Evolutionary conservation across 164 flowering plant genomes (phyloP).

Genomic region (Sedum album): DNA sequence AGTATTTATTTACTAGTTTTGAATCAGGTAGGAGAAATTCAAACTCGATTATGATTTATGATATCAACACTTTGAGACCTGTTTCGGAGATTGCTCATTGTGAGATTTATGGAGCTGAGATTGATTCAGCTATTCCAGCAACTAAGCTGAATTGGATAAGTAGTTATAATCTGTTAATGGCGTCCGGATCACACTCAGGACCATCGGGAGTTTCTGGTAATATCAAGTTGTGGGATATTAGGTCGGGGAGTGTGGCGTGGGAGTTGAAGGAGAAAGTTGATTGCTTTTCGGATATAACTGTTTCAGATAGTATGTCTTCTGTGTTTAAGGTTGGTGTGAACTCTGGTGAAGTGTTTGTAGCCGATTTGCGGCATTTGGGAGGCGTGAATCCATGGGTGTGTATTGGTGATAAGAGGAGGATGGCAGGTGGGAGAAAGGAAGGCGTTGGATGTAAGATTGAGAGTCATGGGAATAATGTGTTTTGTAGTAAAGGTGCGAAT

Average conservation of each 20-base stretch:
- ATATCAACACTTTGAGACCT: slow-evolving; percentile 37
- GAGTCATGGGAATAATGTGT: slow-evolving; percentile 69
- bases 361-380: slow-evolving; percentile 62
- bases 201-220: slow-evolving; percentile 65
- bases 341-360: slow-evolving; percentile 61
- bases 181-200: too few species aligned
- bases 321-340: slow-evolving; percentile 84
- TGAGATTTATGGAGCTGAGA: slow-evolving; percentile 76
- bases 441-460: slow-evolving; percentile 67
- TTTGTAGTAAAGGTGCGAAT: slow-evolving; percentile 65
- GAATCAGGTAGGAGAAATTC: slow-evolving; percentile 85
- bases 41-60: slow-evolving; percentile 76
- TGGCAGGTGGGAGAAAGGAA: slow-evolving; percentile 56
- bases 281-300: slow-evolving; percentile 81
- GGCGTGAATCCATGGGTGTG: slow-evolving; percentile 48
- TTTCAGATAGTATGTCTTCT: slow-evolving; percentile 35
- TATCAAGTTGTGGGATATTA: slow-evolving; percentile 71
- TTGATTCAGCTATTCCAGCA: slow-evolving; percentile 68
- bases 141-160: slow-evolving; percentile 77
- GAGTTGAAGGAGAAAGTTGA: slow-evolving; percentile 61
- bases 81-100: slow-evolving; percentile 54
- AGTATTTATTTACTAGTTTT: too few species aligned
- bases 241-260: slow-evolving; percentile 54
- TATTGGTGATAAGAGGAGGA: slow-evolving; percentile 49
- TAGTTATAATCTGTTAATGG: slow-evolving; percentile 50